These are phyloP conservation scores for Diaporthe sp. DNA, from an alignment of 2,329 filamentous ascomycete genomes.

Conservation along the genomic window DNA sequence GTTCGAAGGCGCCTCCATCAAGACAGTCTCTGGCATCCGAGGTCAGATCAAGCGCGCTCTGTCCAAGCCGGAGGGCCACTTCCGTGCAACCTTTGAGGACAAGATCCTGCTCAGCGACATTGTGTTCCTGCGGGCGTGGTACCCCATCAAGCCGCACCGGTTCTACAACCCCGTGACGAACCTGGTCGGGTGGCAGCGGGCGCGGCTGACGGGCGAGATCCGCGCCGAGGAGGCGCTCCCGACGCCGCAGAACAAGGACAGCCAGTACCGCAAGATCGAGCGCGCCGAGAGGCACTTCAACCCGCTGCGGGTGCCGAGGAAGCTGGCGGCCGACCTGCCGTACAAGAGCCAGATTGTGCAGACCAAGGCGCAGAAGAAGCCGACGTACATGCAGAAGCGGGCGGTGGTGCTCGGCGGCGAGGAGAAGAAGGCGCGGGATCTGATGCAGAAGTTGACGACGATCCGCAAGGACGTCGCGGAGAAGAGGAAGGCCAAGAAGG, in stretches of 20 bases:
- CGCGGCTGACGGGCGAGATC: conserved; percentile 95
- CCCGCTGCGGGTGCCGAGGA: conserved; percentile 80
- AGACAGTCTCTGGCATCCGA: conserved; percentile 94
- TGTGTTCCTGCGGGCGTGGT: conserved; percentile 96
- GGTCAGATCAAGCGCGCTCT: conserved; percentile 98
- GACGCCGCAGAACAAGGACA: conserved; percentile 87
- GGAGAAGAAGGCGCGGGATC: conserved; percentile 87
- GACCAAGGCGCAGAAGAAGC: conserved; percentile 83
- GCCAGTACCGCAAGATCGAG: conserved; percentile 81
- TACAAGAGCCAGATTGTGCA: conserved; percentile 92
- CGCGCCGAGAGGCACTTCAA: conserved; percentile 83
- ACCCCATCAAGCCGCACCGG: conserved; percentile 91
- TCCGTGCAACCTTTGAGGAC: conserved; percentile 98
- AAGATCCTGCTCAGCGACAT: conserved; percentile 98
- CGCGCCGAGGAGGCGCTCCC: conserved; percentile 81
- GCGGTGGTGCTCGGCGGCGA: conserved; percentile 89
- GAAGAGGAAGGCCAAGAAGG: conserved; percentile 87
- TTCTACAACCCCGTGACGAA: conserved; percentile 99
- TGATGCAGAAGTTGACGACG: conserved; percentile 94
- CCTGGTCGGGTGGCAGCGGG: conserved; percentile 90
- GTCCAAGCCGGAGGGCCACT: conserved; percentile 93
- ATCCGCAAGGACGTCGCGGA: conserved; percentile 91
- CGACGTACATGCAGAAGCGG: conserved; percentile 95
- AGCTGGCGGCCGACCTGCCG: conserved; percentile 85
- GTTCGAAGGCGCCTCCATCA: conserved; percentile 95